Percentiles rank a stretch among this genome's conserved stretches.
phyloP scores from a whole-genome alignment of 1,284 basidiomycete genomes.

The Chondrostereum purpureum region DNA sequence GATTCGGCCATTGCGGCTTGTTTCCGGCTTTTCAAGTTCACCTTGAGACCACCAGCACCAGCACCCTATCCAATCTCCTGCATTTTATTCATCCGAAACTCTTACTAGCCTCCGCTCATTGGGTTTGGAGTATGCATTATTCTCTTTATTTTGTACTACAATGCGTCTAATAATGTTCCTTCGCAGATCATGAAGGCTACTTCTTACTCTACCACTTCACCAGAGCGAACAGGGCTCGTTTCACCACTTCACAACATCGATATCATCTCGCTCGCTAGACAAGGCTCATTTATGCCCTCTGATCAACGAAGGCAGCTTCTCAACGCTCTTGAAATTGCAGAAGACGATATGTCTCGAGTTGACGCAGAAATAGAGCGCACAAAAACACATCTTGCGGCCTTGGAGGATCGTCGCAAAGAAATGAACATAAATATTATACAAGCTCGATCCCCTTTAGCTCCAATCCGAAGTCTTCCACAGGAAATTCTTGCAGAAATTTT shows the following conservation, averaged over 20 bases:
- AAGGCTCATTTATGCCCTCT: neutral
- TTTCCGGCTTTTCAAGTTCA: no score
- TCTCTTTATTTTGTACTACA: neutral
- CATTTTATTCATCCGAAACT: no score
- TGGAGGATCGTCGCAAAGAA: neutral
- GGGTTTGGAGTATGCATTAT: no score
- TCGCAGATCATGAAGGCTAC: neutral
- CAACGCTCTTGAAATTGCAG: neutral
- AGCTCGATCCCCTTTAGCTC: neutral
- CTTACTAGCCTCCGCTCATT: no score
- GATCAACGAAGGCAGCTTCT: neutral
- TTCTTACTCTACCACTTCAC: neutral
- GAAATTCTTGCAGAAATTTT: conserved; percentile 3
- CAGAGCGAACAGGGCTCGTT: neutral
- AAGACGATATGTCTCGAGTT: neutral
- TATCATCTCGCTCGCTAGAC: neutral
- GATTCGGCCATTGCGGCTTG: no score
- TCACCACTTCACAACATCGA: neutral
- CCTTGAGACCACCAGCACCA: no score
- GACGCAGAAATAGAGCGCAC: neutral
- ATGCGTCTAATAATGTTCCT: neutral
- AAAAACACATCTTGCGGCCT: neutral
- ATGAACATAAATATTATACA: neutral
- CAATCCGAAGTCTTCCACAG: conserved; percentile 1
- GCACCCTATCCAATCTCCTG: no score